A percentile compares a stretch with the other conserved stretches of the same genome.
Conservation (phyloP, 352 stramenopile species). For the Globisporangium barbulae region DNA sequence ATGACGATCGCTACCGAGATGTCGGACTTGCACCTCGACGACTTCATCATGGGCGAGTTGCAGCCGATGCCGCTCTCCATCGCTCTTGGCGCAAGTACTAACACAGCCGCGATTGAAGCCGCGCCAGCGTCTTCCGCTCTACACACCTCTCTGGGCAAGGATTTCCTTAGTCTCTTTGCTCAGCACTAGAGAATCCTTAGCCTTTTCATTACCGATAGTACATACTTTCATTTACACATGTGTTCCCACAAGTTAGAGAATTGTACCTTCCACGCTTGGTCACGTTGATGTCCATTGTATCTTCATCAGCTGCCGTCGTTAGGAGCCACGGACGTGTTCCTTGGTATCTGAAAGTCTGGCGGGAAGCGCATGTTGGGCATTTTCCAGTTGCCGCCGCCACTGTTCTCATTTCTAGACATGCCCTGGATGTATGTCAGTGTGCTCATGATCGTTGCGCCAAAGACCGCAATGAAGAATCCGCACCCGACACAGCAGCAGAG, state of each 20-base stretch:
- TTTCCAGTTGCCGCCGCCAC: background rate
- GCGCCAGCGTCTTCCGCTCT: conserved; percentile 26
- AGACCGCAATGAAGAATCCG: conserved; percentile 56
- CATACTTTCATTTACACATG: conserved; percentile 1
- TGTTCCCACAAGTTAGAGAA: background rate
- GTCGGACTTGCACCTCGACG: conserved; percentile 64
- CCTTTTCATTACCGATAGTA: background rate
- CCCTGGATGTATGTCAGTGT: conserved; percentile 65
- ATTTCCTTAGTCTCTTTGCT: conserved; percentile 80
- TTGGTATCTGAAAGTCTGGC: conserved; percentile 11
- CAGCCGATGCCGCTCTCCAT: conserved; percentile 9
- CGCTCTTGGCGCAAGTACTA: conserved; percentile 6
- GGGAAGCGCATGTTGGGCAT: conserved; percentile 19
- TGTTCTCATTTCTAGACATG: background rate
- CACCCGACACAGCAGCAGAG: conserved; percentile 58
- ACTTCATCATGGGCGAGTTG: conserved; percentile 52
- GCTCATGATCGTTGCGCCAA: conserved; percentile 77
- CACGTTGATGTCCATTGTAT: background rate
- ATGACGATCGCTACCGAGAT: conserved; percentile 52
- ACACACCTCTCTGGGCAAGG: conserved; percentile 66
- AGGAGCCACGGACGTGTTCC: background rate
- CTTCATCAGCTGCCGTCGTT: background rate
- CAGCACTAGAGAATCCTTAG: conserved; percentile 44
- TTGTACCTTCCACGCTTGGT: background rate
- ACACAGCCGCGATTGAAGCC: conserved; percentile 6